These are phyloP conservation scores for Talaromyces sp. DNA, from an alignment of 2,329 filamentous ascomycete species.

Conservation along the genomic window DNA sequence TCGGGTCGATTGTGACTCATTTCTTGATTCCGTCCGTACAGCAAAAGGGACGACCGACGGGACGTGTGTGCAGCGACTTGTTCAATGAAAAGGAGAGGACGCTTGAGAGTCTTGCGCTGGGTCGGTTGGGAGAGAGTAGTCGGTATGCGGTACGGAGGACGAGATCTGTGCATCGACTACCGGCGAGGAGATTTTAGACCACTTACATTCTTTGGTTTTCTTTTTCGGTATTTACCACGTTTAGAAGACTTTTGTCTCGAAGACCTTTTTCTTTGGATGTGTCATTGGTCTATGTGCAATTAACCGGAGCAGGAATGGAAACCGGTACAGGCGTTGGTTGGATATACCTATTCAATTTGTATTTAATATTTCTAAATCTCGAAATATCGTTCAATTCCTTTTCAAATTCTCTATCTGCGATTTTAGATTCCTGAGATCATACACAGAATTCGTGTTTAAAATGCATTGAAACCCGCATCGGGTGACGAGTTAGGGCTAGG, in stretches of 20 bases:
- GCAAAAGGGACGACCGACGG: constrained; percentile 23
- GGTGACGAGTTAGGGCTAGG: constrained; percentile 1
- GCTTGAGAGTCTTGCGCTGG: constrained; percentile 39
- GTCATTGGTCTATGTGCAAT: background rate
- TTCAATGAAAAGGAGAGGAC: constrained; percentile 30
- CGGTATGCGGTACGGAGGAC: constrained; percentile 28
- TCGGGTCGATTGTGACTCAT: constrained; percentile 40
- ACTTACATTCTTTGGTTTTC: background rate
- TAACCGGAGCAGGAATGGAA: background rate
- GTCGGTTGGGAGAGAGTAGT: constrained; percentile 36
- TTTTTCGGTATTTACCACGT: background rate
- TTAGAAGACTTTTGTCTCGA: background rate
- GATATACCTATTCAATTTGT: background rate
- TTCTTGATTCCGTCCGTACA: constrained; percentile 42
- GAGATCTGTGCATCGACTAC: constrained; percentile 17
- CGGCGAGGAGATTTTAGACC: constrained; percentile 7
- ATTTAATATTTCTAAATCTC: constrained; percentile 1
- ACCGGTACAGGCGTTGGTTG: background rate
- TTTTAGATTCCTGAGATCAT: background rate
- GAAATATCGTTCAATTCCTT: background rate
- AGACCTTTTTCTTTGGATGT: background rate
- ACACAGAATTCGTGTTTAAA: background rate
- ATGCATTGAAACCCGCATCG: background rate
- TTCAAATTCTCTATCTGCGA: background rate
- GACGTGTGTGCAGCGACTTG: constrained; percentile 9